A percentile compares a stretch with the other conserved stretches of the same genome.
These are phyloP conservation scores for Cyberlindnera saturnus DNA, from an alignment of 805 yeast genomes.

Conservation along the genomic window DNA sequence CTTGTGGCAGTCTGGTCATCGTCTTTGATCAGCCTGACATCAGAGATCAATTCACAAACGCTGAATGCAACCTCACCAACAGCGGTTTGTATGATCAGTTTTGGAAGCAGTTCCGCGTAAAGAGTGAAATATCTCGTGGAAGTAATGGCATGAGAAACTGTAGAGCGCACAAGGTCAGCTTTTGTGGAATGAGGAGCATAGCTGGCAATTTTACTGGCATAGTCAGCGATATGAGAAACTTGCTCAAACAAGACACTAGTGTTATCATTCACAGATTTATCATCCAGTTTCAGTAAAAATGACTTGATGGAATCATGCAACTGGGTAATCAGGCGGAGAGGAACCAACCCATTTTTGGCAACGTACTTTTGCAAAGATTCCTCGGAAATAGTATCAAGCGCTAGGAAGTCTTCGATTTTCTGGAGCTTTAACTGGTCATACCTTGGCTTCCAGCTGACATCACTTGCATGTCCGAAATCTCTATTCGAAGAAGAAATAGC, in stretches of 20 bases:
- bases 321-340: constrained; percentile 36
- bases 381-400: constrained; percentile 18
- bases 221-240: constrained; percentile 42
- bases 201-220: constrained; percentile 25
- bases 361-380: constrained; percentile 27
- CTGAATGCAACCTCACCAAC: constrained; percentile 66
- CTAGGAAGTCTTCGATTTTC: constrained; percentile 23
- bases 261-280: constrained; percentile 11
- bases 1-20: neutral
- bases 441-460: constrained; percentile 42
- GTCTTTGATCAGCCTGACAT: constrained; percentile 37
- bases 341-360: constrained; percentile 38
- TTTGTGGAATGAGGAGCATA: constrained; percentile 31
- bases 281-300: constrained; percentile 30
- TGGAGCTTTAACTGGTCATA: constrained; percentile 33
- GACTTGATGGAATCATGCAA: constrained; percentile 46
- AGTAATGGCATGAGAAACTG: constrained; percentile 71
- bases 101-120: constrained; percentile 61
- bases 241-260: constrained; percentile 38
- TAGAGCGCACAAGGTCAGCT: constrained; percentile 49
- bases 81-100: constrained; percentile 66
- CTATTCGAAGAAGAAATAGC: neutral
- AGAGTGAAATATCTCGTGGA: constrained; percentile 68
- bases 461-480: neutral
- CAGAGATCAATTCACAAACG: constrained; percentile 54